Evolutionary conservation across 306 rosid genomes (phyloP), one percentile per base, ranked within the genome.

Genomic region (Corylus americana): DNA sequence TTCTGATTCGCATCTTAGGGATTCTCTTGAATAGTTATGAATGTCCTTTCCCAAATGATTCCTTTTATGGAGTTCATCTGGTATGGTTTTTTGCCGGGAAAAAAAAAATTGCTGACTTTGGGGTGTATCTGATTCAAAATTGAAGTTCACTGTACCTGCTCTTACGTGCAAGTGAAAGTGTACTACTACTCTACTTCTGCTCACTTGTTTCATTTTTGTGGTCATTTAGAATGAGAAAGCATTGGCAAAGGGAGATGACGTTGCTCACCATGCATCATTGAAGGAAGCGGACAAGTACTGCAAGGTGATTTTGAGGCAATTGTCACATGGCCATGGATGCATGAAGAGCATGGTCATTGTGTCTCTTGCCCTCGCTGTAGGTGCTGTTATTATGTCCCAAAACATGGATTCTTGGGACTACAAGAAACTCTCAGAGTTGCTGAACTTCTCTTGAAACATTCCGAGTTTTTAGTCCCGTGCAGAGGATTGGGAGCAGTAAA

Each of bases 241-340:
- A 20, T 79, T 81, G 77, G 76, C 70, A 14, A 63, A 82, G 59
- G 83, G 20, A 48, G 86, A 79, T 8, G 83, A 83, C 11, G 71
- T 77, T 31, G 47, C 79, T 20, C 48, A n/a, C 64, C 70, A 68
- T 61, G 80, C 78, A 68, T 74, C 66, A 70, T 53, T 87, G 74
- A 84, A 76, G 83, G 86, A 84, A 17, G 88, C 90, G 20, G 77
- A 84, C 86, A 79, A 84, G 74, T 67, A 76, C 69, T 87, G 86
- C 82, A 84, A 82, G 78, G 58, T 57, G 31, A 73, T 84, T 37
- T 73, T 81, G 62, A 68, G 81, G 55, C 85, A 57, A 73, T 55
- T 76, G 77, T 87, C 90, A 1, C 78, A 8, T 10, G 88, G 80
- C 57, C 74, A 70, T 69, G 88, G 88, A 39, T 87, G 88, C 83